A percentile compares a stretch with the other conserved stretches of the same genome.
Conservation (phyloP, 148 eudicot species). For the Rhododendron henanense region DNA sequence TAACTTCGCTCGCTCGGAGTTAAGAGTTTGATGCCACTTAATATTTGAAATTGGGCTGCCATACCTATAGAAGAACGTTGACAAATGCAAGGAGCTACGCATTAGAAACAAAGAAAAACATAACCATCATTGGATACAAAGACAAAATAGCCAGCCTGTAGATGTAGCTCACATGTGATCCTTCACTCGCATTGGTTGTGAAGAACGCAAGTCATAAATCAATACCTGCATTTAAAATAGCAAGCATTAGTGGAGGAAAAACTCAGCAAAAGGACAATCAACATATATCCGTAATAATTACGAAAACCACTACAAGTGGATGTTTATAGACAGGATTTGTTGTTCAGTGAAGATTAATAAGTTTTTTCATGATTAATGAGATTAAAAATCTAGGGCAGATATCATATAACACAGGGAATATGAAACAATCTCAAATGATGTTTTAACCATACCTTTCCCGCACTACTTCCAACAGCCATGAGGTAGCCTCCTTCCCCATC, state of each 20-base stretch:
- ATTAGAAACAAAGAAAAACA: background rate
- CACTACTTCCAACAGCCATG: conserved; percentile 97
- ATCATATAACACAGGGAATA: background rate
- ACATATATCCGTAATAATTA: background rate
- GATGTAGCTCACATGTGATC: conserved; percentile 85
- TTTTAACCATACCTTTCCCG: conserved; percentile 64
- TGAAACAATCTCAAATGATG: background rate
- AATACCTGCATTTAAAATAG: conserved; percentile 53
- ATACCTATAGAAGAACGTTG: conserved; percentile 45
- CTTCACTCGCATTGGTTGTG: conserved; percentile 69
- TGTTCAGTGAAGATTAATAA: background rate
- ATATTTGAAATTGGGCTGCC: conserved; percentile 83
- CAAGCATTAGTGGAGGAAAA: background rate
- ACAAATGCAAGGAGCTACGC: background rate
- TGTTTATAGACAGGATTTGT: background rate
- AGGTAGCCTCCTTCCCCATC: conserved; percentile 79
- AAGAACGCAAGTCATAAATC: conserved; percentile 89
- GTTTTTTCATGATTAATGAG: background rate
- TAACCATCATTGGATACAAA: background rate
- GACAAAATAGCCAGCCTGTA: conserved; percentile 5
- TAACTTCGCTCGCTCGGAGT: conserved; percentile 61
- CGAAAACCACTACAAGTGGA: background rate
- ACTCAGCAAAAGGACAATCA: background rate
- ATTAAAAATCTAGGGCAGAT: background rate
- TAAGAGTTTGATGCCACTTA: conserved; percentile 84